Evolutionary conservation across 768 basidiomycete genomes (phyloP).

Genomic region (Auricularia sp.): DNA sequence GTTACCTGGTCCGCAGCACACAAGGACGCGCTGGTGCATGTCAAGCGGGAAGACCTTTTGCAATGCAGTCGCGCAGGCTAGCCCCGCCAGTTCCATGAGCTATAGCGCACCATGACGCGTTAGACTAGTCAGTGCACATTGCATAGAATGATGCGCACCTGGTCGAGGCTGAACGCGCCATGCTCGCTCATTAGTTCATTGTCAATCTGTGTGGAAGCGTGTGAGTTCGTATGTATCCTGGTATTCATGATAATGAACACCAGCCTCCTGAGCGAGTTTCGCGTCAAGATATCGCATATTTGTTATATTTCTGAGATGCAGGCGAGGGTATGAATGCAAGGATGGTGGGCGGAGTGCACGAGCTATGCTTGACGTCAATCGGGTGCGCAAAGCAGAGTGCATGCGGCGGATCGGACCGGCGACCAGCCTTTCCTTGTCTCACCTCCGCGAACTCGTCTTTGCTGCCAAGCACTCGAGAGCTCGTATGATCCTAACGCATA

Average conservation of each 20-base stretch:
- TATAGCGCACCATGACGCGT: slow-evolving; percentile 20
- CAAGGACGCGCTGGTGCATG: slow-evolving; percentile 68
- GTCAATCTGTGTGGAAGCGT: slow-evolving; percentile 59
- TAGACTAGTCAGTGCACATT: not conserved
- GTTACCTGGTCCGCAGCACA: slow-evolving; percentile 96
- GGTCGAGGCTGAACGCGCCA: slow-evolving; percentile 94
- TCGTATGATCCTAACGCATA: too few relatives aligned
- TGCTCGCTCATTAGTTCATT: slow-evolving; percentile 80
- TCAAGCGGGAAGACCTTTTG: slow-evolving; percentile 65
- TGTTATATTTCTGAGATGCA: slow-evolving; percentile 22
- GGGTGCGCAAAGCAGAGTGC: not conserved
- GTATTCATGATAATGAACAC: slow-evolving; percentile 4
- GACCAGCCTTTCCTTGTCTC: too few relatives aligned
- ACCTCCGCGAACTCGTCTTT: too few relatives aligned
- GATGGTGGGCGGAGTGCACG: not conserved
- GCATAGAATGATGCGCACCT: slow-evolving; percentile 38
- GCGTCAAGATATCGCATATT: slow-evolving; percentile 59
- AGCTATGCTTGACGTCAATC: not conserved
- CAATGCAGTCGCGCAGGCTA: slow-evolving; percentile 85
- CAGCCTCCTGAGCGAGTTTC: slow-evolving; percentile 66
- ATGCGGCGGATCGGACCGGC: too few relatives aligned
- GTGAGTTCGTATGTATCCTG: not conserved
- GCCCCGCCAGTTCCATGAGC: slow-evolving; percentile 94
- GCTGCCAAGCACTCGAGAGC: too few relatives aligned
- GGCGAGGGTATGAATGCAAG: not conserved